Base-by-base conservation (phyloP, 2,329 filamentous ascomycete species). In the Sodiomyces alkalinus region DNA sequence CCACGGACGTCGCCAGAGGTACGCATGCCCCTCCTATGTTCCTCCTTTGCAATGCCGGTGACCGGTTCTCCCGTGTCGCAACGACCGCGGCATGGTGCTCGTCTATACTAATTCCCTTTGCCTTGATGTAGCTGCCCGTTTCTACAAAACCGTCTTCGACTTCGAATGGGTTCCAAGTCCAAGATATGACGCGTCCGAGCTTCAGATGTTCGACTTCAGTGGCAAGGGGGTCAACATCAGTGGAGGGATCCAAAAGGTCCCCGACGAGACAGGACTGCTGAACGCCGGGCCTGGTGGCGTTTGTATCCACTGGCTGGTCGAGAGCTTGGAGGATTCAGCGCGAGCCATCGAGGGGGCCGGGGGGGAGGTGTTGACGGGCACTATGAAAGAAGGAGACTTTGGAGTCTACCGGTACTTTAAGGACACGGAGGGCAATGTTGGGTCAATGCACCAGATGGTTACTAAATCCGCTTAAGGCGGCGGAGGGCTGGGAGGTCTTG, bases 391-490 rank as follows among this genome's bases (percentile, higher is more conserved):
- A 25, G 39, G 47, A 2, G 36, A 42, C 6, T 24, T 21, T 28
- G 47, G 46, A 2, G 15, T 46, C 17, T 46, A 41, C 14, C 39
- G 47, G 3, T 48, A 41, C 30, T 50, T 50, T 30, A 37, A 46
- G 24, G 47, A 50, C 22, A 46, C 43, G 2, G 47, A 50, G 30
- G 47, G 47, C 7, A 47, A 40, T 18, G 32, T 47, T 25, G 46
- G 47, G 2, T 38, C 39, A 3, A 38, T 47, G n/a, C 49, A 50
- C 20, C 41, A 47, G 29, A 37, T 46, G 32, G 41, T 34, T n/a
- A n/a, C n/a, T n/a, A n/a, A n/a, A n/a, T n/a, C n/a, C n/a, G n/a
- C n/a, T n/a, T n/a, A n/a, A n/a, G n/a, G n/a, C n/a, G n/a, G n/a
- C n/a, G n/a, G n/a, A n/a, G n/a, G n/a, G n/a, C n/a, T n/a, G n/a